Evolutionary conservation across 2,329 filamentous ascomycete species (phyloP), one percentile per base, ranked within the genome.

Genomic region (Pseudocercospora macadamiae): DNA sequence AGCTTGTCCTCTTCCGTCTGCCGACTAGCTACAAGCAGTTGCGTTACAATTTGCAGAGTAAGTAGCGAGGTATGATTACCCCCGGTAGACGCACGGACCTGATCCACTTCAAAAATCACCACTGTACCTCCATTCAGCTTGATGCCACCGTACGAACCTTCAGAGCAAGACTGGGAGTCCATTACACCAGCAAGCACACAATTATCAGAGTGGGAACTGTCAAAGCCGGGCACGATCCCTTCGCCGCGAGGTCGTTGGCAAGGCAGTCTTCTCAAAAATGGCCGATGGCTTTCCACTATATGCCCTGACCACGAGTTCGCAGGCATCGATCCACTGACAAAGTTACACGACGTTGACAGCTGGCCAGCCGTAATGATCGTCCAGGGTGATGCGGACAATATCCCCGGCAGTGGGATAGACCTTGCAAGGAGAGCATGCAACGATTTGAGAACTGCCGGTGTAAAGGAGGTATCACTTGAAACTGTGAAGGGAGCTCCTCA

Each of bases 321-420:
- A 12, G 37, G 54, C 3, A 36, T 68, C n/a, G 64, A 68, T 54
- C 63, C 64, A 10, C 19, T 68, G 44, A 61, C 66, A 21, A 58
- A 55, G 5, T 16, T 61, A 21, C 58, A 51, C n/a, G 28, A 51
- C 9, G n/a, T n/a, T n/a, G n/a, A n/a, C n/a, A 21, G 60, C n/a
- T 64, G 62, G 64, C 57, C 60, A 2, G 60, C 64, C 1, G 54
- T 59, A 4, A 64, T 65, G 60, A 45, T 68, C 16, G 59, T 66
- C 16, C 59, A 63, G 25, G 64, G 64, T 23, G 63, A 64, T 18
- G 21, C 26, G 1, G 65, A 68, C 30, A 49, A 28, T 16, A 59
- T 63, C 19, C 64, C 64, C 9, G 64, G 64, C 3, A 63, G 59
- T 42, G 54, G 45, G 12, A 48, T 63, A n/a, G 54, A 53, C 12